These are phyloP conservation scores for Linnemannia zychae DNA, from an alignment of 192 early-diverging fungal genomes.

Conservation along the genomic window DNA sequence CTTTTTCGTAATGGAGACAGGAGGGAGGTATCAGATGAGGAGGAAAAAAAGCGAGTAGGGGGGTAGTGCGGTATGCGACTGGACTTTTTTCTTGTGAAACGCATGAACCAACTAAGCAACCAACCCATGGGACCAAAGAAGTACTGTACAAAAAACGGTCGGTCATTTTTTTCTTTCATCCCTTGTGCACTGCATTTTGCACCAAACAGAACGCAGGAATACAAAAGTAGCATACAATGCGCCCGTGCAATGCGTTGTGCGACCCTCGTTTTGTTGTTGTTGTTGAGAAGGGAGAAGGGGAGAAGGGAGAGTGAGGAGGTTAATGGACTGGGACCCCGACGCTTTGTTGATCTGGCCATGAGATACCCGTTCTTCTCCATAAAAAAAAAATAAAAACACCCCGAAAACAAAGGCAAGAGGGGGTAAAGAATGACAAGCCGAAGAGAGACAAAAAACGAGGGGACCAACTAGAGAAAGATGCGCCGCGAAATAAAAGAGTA, in stretches of 20 bases:
- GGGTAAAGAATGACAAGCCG: neutral
- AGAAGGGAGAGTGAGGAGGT: neutral
- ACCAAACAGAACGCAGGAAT: neutral
- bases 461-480: neutral
- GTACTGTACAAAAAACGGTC: constrained; percentile 8
- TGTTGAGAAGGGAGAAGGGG: neutral
- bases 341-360: neutral
- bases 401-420: neutral
- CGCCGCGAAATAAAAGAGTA: neutral
- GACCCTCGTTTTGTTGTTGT: neutral
- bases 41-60: neutral
- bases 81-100: neutral
- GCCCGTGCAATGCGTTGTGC: neutral
- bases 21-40: neutral
- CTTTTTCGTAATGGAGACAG: neutral
- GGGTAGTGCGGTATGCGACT: neutral
- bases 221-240: neutral
- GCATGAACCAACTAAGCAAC: neutral
- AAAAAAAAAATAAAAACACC: no score
- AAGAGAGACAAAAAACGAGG: neutral
- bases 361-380: neutral
- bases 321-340: neutral
- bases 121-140: neutral
- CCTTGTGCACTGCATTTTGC: neutral
- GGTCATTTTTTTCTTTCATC: neutral